Base-by-base conservation (phyloP, 2,329 filamentous ascomycete species). In the Xylariomycetidae sp. region DNA sequence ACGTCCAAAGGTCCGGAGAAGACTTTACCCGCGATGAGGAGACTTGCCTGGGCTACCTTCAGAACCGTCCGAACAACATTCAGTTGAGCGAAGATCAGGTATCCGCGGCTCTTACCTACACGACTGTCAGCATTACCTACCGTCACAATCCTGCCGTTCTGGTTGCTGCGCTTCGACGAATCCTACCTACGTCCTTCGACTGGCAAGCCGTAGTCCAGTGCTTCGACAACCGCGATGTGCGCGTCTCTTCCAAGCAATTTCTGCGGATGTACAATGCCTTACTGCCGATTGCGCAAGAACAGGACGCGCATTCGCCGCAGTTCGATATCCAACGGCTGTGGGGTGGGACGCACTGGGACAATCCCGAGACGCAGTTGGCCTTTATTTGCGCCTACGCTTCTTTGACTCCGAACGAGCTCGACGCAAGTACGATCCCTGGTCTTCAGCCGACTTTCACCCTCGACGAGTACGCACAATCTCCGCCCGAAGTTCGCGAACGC, bases 281-380 rank as follows among this genome's bases (percentile, higher is more conserved):
- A 18, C 64, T 88, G 12, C 79, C 82, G 1, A 68, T 92, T 34
- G 85, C 88, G 3, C 49, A 54, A 35, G 59, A 64, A 6, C 64
- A 65, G 33, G 67, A 72, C n/a, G 60, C 67, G 8, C 66, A 75
- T 29, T 64, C 72, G 12, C 66, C 42, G 6, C 32, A 67, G 17
- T 79, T 96, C 48, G 86, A 95, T 54, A 82, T 98, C 27, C 88
- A 95, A 56, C 74, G 72, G 24, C 67, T 98, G 15, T 96, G 92
- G 89, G 89, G 89, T 38, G 89, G 89, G 6, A 39, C 48, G 50
- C 68, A 76, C 41, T 98, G 93, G 90, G 78, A 82, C 42, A 77
- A 93, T 46, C 76, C 83, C 10, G 80, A 94, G 42, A 86, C 92
- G 0, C 90, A 96, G 45, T 67, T 98, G 22, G 93, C 89, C n/a